Evolutionary conservation across 345 rosid genomes (phyloP).

Genomic region (Isatis tinctoria): DNA sequence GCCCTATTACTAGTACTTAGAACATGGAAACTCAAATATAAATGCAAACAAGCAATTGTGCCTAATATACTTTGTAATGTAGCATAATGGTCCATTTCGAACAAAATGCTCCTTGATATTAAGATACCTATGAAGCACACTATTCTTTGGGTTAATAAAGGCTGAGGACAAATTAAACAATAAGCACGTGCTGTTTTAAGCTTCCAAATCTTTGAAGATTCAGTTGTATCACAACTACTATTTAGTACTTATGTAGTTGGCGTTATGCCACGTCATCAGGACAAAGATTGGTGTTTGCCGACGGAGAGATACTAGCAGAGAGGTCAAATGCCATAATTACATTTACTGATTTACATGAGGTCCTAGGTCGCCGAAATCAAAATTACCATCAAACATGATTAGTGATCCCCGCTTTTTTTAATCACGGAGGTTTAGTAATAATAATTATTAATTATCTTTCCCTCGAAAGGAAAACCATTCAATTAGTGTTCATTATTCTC

Average conservation of each 20-base stretch:
- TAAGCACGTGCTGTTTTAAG: slow-evolving; percentile 3
- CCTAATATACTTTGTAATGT: too few species aligned
- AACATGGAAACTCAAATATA: background rate
- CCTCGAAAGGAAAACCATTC: background rate
- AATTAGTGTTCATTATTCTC: background rate
- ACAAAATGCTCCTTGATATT: too few species aligned
- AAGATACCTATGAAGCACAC: too few species aligned
- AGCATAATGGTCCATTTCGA: too few species aligned
- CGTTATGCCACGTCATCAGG: background rate
- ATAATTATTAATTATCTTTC: background rate
- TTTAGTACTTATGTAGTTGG: background rate
- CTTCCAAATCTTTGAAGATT: background rate
- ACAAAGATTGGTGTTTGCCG: background rate
- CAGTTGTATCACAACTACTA: background rate
- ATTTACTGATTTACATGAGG: slow-evolving; percentile 6
- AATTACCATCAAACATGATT: slow-evolving; percentile 6
- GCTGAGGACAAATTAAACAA: background rate
- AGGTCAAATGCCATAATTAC: slow-evolving; percentile 17
- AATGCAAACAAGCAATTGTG: background rate
- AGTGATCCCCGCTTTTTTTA: background rate
- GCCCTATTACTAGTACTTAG: background rate
- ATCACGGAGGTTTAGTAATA: background rate
- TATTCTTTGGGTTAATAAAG: background rate
- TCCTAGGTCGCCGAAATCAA: background rate
- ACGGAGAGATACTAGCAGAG: slow-evolving; percentile 24